These are phyloP conservation scores for Chamaecyparis obtusa DNA, from an alignment of 75 land plant species.

Conservation along the genomic window DNA sequence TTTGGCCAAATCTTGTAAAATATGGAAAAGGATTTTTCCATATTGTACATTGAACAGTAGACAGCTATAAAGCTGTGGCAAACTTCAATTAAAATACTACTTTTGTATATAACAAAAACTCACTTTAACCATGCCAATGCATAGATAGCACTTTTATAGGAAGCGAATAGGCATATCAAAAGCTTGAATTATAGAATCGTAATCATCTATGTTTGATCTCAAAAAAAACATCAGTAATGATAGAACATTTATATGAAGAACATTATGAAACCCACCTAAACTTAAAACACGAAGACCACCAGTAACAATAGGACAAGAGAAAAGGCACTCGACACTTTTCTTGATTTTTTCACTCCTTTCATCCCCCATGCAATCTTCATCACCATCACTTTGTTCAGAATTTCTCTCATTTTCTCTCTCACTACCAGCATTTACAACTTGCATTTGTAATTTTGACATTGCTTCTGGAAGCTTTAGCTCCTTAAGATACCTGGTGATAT, in stretches of 20 bases:
- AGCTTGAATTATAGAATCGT: not conserved
- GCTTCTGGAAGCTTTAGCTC: slow-evolving; percentile 68
- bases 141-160: not conserved
- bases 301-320: slow-evolving; percentile 45
- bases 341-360: slow-evolving; percentile 23
- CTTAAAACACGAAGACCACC: slow-evolving; percentile 65
- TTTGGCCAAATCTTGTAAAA: not conserved
- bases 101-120: not conserved
- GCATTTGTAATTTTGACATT: slow-evolving; percentile 56
- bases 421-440: slow-evolving; percentile 19
- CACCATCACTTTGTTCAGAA: slow-evolving; percentile 28
- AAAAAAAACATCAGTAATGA: not conserved
- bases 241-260: too few species aligned
- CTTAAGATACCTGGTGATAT: slow-evolving; percentile 60
- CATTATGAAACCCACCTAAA: slow-evolving; percentile 44
- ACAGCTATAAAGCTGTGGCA: not conserved
- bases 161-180: not conserved
- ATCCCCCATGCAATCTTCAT: slow-evolving; percentile 40
- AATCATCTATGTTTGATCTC: not conserved
- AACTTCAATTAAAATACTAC: not conserved
- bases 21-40: not conserved
- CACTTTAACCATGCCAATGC: not conserved
- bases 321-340: slow-evolving; percentile 24
- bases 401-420: slow-evolving; percentile 25
- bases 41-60: not conserved